Base-by-base conservation (phyloP, 2,329 filamentous ascomycete genomes). In the Akanthomyces dipterigenus region DNA sequence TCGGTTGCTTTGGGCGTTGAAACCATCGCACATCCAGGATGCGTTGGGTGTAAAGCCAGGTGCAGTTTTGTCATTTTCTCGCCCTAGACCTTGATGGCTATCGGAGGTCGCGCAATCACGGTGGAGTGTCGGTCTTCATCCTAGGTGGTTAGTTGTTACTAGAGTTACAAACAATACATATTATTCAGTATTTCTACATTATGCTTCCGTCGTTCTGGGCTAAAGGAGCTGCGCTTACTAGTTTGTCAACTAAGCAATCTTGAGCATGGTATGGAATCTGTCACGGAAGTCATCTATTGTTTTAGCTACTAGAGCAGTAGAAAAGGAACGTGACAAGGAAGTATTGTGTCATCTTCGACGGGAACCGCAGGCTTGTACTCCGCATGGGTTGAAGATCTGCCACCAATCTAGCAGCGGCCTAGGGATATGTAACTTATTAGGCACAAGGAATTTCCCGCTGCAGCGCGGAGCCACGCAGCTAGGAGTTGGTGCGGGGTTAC, bases 1-100 rank as follows among this genome's bases (percentile, higher is more conserved):
- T 55, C 28, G 38, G 60, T 34, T 61, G 60, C 24, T 45, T 61
- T 18, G 53, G 51, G 20, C n/a, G 45, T 18, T 61, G 20, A 61
- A 20, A 38, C 14, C 8, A 20, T 24, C 8, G 40, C 20, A 38
- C 22, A 31, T 12, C 2, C n/a, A 22, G 6, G 14, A 49, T 49
- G 43, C 22, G 18, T 16, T 8, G 26, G 9, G n/a, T 40, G 43
- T 24, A 34, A 28, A 49, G 18, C 20, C n/a, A 45, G n/a, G 26
- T 40, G 18, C 31, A 49, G 22, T 40, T 18, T 40, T n/a, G 45
- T 38, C 34, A 26, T 3, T 28, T 57, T 38, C 40, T 45, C 31
- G 26, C 16, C 22, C 16, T n/a, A 20, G 1, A 12, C 24, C 1
- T 22, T 42, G 53, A 45, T 43, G 43, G 12, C 16, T 26, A 26